Evolutionary conservation across 345 rosid genomes (phyloP).

Genomic region (Euphorbia lathyris): DNA sequence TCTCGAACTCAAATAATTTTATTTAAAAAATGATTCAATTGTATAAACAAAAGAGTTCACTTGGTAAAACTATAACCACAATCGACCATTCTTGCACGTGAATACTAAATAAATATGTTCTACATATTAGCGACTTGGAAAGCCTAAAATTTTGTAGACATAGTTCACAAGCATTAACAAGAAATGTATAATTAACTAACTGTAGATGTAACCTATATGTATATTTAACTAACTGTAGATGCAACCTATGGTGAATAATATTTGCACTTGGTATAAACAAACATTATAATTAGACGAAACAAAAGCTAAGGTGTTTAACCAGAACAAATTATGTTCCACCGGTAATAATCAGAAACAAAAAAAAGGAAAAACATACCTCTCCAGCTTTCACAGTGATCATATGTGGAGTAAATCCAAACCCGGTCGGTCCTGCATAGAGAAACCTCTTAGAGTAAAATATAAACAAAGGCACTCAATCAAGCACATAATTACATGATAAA

Average conservation of each 20-base stretch:
- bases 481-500: not conserved
- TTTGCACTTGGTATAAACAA: not conserved
- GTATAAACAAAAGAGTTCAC: too few relatives aligned
- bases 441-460: constrained; percentile 8
- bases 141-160: not conserved
- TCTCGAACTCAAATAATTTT: too few relatives aligned
- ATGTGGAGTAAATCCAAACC: constrained; percentile 57
- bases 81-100: not conserved
- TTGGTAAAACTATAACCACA: not conserved
- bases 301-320: not conserved
- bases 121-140: not conserved
- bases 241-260: not conserved
- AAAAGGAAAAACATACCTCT: constrained; percentile 47
- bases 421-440: constrained; percentile 45
- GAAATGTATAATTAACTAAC: not conserved
- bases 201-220: not conserved
- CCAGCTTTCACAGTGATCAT: constrained; percentile 63
- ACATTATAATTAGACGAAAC: not conserved
- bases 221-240: not conserved
- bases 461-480: not conserved
- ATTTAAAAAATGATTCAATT: too few relatives aligned
- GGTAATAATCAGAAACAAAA: not conserved
- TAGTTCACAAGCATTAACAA: not conserved
- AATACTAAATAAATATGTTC: not conserved
- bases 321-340: not conserved